Percentiles rank a stretch among this genome's conserved stretches.
phyloP scores from a whole-genome alignment of 805 yeast genomes.

The Zygoascus bituminiphila region DNA sequence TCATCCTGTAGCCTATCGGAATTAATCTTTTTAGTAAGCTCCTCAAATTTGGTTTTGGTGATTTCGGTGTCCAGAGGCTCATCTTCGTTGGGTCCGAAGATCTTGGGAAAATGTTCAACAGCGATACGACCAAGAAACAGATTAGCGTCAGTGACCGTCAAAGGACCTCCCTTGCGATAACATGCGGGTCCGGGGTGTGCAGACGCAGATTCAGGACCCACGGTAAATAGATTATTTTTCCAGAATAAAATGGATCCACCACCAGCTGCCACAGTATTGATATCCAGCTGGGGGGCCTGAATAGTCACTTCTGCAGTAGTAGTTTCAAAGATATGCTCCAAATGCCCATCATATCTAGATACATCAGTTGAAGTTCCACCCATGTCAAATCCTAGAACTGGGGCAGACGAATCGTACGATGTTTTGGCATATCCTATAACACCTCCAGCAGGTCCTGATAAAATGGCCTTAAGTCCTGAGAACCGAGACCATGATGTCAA shows the following conservation, averaged over 20 bases:
- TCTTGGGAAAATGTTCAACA: constrained; percentile 69
- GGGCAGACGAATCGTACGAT: constrained; percentile 44
- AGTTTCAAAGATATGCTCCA: constrained; percentile 76
- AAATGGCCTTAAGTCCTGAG: constrained; percentile 79
- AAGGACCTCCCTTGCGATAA: constrained; percentile 75
- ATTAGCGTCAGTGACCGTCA: constrained; percentile 82
- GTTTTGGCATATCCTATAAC: constrained; percentile 89
- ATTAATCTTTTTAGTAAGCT: constrained; percentile 51
- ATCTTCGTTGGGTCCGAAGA: constrained; percentile 75
- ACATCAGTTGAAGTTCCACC: constrained; percentile 91
- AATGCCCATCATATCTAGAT: constrained; percentile 58
- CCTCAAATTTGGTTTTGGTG: constrained; percentile 42
- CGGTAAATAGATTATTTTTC: constrained; percentile 65
- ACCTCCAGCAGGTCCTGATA: constrained; percentile 98
- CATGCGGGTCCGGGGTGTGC: constrained; percentile 90
- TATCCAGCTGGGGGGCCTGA: constrained; percentile 77
- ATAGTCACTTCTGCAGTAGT: constrained; percentile 76
- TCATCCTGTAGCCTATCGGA: constrained; percentile 36
- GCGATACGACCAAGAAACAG: constrained; percentile 61
- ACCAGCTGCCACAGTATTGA: constrained; percentile 79
- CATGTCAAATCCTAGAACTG: constrained; percentile 79
- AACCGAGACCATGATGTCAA: constrained; percentile 74
- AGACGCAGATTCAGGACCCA: constrained; percentile 82
- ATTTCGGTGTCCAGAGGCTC: constrained; percentile 54
- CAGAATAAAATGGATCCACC: constrained; percentile 66